Evolutionary conservation across 371 early-diverging fungal genomes (phyloP), one percentile per base, ranked within the genome.

Genomic region (Mycotypha africana): DNA sequence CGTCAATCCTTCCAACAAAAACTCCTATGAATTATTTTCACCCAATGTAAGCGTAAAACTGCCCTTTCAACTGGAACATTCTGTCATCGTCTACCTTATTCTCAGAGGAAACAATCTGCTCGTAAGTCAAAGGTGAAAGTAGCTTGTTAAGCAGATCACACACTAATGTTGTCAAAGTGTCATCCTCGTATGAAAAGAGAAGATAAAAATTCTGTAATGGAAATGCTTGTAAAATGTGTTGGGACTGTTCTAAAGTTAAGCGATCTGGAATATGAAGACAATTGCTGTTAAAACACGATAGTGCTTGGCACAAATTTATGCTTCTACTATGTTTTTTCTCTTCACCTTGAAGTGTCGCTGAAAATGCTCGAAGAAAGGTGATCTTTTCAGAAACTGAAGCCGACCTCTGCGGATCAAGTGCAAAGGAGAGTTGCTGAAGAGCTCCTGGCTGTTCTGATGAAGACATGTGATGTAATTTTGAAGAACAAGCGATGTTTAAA

Each of bases 1-100:
- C 5, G 52, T 56, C 34, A 74, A 45, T 3, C 77, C 74, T 52
- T 68, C 60, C 7, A 57, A n/a, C 23, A 76, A 47, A 42, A 66
- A 73, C 6, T 35, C 28, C 70, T 75, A 42, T 9, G 23, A 16
- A 42, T 21, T 24, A 12, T 15, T 1, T 28, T 5, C 28, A 28
- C 12, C 21, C 3, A 16, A 38, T 19, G 32, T 12, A n/a, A 35
- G 12, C 8, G 30, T 14, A 38, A 14, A 8, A n/a, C 7, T 26
- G 17, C 1, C 23, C 14, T 25, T 17, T 42, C 1, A 19, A 4
- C 20, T 39, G 26, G 24, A 2, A n/a, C n/a, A n/a, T n/a, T 37
- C 16, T n/a, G n/a, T 38, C 5, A 16, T 0, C 21, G 20, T 15
- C 8, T 44, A 52, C 58, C 39, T 49, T 56, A 34, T 67, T 50